Evolutionary conservation across 768 basidiomycete species (phyloP).

Genomic region (Sarcomyxa edulis): DNA sequence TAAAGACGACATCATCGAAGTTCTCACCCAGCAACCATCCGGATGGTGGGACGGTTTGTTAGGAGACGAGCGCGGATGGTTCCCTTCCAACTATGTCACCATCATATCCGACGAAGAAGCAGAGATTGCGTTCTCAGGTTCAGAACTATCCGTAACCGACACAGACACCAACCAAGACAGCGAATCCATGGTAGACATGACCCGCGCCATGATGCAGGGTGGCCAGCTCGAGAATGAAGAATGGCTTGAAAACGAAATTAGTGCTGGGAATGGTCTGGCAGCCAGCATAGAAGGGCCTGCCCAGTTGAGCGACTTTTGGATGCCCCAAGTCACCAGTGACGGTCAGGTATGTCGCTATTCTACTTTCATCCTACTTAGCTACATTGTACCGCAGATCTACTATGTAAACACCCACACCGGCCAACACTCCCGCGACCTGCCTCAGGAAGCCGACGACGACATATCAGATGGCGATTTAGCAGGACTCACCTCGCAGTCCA

Average conservation of each 20-base stretch:
- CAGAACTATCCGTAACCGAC: constrained; percentile 36
- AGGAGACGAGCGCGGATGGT: constrained; percentile 89
- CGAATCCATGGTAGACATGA: constrained; percentile 40
- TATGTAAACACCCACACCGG: constrained; percentile 91
- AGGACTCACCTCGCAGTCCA: constrained; percentile 51
- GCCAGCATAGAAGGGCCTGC: constrained; percentile 24
- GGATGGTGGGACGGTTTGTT: constrained; percentile 99
- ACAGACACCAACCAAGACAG: constrained; percentile 15
- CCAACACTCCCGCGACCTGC: constrained; percentile 79
- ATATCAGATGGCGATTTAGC: constrained; percentile 59
- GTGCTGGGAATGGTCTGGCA: constrained; percentile 27
- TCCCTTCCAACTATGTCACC: constrained; percentile 93
- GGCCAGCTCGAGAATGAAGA: constrained; percentile 36
- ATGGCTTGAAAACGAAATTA: constrained; percentile 49
- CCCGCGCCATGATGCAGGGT: constrained; percentile 40
- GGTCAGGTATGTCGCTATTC: constrained; percentile 63
- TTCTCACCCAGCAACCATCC: constrained; percentile 83
- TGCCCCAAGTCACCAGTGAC: constrained; percentile 76
- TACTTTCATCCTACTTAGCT: constrained; percentile 4
- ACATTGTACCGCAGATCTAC: constrained; percentile 69
- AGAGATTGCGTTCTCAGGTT: constrained; percentile 54
- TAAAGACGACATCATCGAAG: constrained; percentile 88
- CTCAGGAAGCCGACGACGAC: constrained; percentile 64
- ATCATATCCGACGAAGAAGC: constrained; percentile 78
- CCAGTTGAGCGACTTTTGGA: constrained; percentile 80